Base-by-base conservation (phyloP, 2,329 filamentous ascomycete genomes). In the Clarireedia homoeocarpa region DNA sequence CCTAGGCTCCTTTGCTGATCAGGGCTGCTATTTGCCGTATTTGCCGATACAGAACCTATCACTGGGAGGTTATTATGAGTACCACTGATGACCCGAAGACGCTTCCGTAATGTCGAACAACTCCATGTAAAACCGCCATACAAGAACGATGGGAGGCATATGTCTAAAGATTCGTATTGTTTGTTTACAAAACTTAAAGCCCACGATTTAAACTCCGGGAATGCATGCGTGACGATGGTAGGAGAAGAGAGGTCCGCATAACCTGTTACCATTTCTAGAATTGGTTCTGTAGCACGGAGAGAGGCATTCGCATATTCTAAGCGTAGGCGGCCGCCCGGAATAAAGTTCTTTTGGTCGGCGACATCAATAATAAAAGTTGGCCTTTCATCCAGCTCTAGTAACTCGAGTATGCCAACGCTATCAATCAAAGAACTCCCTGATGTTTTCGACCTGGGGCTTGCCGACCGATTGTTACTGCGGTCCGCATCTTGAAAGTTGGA, bases 301-400 rank as follows among this genome's bases (percentile, higher is more conserved):
- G 86, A 79, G 9, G 78, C 74, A 67, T 92, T 94, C 30, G 80
- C 79, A 67, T 87, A 91, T 0, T 89, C 63, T 6, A 89, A 76
- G 30, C 80, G 76, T 39, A 91, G 70, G 1, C 75, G 74, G 0
- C 77, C 77, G 14, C 67, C 66, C 1, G 77, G 73, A 23, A 71
- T 73, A 48, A 75, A 76, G 62, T 84, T 85, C n/a, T 72, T 69
- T 1, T 75, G 69, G 63, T 85, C 81, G 6, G 75, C 74, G 51
- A 88, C 71, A 64, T 92, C 88, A 36, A 92, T 75, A 44, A 92
- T 78, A 64, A 92, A 89, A 0, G 86, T 88, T 2, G 88, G 89
- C 48, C 89, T 76, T 50, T 86, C 81, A 67, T 94, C 89, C 62
- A 87, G 81, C 66, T 92, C 88, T 42, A 94, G 71, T 40, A 92